Percentiles rank a stretch among this genome's conserved stretches.
These are phyloP conservation scores for Spergularia marina DNA, from an alignment of 148 eudicot genomes.

Conservation along the genomic window DNA sequence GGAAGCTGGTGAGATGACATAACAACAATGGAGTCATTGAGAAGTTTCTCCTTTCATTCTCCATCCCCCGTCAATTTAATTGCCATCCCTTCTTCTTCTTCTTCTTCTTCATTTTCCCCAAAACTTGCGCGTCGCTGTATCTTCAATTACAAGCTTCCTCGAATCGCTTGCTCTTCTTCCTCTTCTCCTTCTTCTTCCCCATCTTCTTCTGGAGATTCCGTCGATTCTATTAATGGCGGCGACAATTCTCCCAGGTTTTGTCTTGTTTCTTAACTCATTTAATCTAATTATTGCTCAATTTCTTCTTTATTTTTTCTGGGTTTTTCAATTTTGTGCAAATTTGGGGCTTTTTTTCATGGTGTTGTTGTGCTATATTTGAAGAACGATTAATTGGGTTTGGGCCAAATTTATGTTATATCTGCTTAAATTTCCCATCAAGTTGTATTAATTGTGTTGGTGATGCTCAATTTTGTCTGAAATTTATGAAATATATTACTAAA, in stretches of 20 bases:
- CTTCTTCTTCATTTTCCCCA: slow-evolving; percentile 20
- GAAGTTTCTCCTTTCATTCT: slow-evolving; percentile 3
- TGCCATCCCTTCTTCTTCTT: slow-evolving; percentile 13
- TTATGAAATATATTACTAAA: too few species aligned
- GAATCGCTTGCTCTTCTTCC: slow-evolving; percentile 18
- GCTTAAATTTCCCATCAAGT: too few species aligned
- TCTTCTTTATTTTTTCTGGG: not conserved
- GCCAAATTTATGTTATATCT: too few species aligned
- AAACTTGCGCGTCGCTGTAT: slow-evolving; percentile 21
- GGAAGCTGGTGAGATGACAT: not conserved
- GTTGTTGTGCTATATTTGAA: too few species aligned
- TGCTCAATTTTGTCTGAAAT: too few species aligned
- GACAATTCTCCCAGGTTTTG: slow-evolving; percentile 45
- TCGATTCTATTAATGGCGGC: slow-evolving; percentile 29
- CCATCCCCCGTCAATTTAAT: slow-evolving; percentile 8
- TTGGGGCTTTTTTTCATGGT: not conserved
- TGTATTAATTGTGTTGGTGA: too few species aligned
- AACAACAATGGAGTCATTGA: not conserved
- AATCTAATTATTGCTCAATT: not conserved
- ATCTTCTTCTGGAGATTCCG: slow-evolving; percentile 37
- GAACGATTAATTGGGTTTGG: too few species aligned
- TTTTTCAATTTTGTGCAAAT: not conserved
- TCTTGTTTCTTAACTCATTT: not conserved
- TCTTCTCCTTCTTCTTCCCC: slow-evolving; percentile 31
- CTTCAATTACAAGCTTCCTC: slow-evolving; percentile 17